Conservation (phyloP, 768 basidiomycete genomes). For the Psilocybe subaeruginosa region DNA sequence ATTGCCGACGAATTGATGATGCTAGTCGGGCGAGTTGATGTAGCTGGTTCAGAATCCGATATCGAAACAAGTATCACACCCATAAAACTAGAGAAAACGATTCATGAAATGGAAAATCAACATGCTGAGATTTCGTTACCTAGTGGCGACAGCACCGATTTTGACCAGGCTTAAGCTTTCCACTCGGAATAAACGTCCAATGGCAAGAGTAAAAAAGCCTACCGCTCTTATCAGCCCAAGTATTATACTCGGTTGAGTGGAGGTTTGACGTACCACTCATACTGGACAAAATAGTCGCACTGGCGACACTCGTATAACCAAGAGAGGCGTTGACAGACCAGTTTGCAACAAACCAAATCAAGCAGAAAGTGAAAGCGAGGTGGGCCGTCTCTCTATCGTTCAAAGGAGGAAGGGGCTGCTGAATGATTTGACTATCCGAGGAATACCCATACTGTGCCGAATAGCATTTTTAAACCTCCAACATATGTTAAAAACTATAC, state of each 20-base stretch:
- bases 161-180: constrained; percentile 78
- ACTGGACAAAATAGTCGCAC: constrained; percentile 85
- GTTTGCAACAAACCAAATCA: constrained; percentile 94
- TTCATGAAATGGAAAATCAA: not conserved
- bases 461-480: not conserved
- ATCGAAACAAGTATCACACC: constrained; percentile 90
- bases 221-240: not conserved
- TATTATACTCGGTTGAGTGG: not conserved
- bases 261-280: constrained; percentile 72
- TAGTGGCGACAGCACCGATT: constrained; percentile 74
- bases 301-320: constrained; percentile 91
- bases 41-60: constrained; percentile 61
- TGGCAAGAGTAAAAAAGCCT: constrained; percentile 93
- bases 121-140: constrained; percentile 45
- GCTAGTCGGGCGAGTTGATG: constrained; percentile 27
- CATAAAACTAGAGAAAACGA: constrained; percentile 39
- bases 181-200: constrained; percentile 83
- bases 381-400: constrained; percentile 67
- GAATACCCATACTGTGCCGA: not conserved
- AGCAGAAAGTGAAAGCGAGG: constrained; percentile 80
- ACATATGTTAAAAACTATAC: not conserved
- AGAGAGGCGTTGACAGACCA: constrained; percentile 88
- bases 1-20: constrained; percentile 35
- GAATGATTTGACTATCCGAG: not conserved
- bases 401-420: constrained; percentile 22